These are phyloP conservation scores for Puya raimondii DNA, from an alignment of 176 grass and related monocot species.

Conservation along the genomic window DNA sequence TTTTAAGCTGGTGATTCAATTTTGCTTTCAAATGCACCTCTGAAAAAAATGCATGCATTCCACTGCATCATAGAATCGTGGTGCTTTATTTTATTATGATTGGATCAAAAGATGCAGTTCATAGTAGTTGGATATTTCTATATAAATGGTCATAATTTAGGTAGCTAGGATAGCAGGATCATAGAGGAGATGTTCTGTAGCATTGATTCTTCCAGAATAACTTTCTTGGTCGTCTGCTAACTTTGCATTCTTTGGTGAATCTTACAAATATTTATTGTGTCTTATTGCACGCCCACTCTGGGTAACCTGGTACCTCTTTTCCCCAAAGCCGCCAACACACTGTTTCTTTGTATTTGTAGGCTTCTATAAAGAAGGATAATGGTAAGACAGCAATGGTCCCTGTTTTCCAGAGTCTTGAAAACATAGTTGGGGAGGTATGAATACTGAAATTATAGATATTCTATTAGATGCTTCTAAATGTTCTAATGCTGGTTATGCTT, in stretches of 20 bases:
- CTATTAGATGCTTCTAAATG: neutral
- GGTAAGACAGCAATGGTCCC: slow-evolving; percentile 17
- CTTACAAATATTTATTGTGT: too few relatives aligned
- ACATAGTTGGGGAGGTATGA: slow-evolving; percentile 21
- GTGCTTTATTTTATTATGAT: too few relatives aligned
- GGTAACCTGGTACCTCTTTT: neutral
- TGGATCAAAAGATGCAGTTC: neutral
- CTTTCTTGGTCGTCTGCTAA: neutral
- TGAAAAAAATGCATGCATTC: neutral
- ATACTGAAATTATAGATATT: neutral
- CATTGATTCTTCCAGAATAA: too few relatives aligned
- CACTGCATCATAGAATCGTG: too few relatives aligned
- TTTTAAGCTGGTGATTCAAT: neutral
- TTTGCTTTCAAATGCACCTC: neutral
- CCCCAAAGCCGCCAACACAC: neutral
- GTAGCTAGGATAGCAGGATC: too few relatives aligned
- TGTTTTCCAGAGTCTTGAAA: slow-evolving; percentile 22
- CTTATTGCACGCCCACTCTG: neutral
- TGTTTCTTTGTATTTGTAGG: slow-evolving; percentile 6
- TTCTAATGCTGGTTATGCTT: neutral
- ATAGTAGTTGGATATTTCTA: too few relatives aligned
- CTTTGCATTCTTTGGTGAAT: too few relatives aligned
- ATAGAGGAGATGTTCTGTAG: too few relatives aligned
- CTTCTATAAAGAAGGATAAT: slow-evolving; percentile 22
- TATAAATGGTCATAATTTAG: too few relatives aligned